Conservation (phyloP, 140 eudicot species). For the Flaveria floridana region DNA sequence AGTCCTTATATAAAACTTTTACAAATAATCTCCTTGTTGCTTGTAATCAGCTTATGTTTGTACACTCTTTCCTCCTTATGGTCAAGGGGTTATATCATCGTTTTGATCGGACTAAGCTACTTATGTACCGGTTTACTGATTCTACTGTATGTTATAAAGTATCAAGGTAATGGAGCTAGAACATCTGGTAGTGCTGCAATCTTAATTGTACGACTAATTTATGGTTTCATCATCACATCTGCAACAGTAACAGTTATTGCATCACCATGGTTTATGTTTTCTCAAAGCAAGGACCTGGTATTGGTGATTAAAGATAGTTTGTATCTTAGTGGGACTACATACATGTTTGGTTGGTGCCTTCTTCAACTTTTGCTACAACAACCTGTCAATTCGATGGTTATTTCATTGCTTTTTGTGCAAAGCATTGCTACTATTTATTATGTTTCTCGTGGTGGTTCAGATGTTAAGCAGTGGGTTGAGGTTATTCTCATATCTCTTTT, state of each 20-base stretch:
- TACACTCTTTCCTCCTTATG: slow-evolving; percentile 39
- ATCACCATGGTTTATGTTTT: slow-evolving; percentile 64
- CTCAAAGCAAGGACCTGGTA: slow-evolving; percentile 22
- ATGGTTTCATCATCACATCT: slow-evolving; percentile 41
- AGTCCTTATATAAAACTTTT: slow-evolving; percentile 35
- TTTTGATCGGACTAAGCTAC: slow-evolving; percentile 39
- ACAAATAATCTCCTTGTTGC: slow-evolving; percentile 55
- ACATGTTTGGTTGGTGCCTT: slow-evolving; percentile 73
- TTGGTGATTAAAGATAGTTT: slow-evolving; percentile 45
- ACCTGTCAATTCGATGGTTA: slow-evolving; percentile 65
- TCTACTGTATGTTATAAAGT: slow-evolving; percentile 42
- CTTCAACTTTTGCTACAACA: slow-evolving; percentile 80
- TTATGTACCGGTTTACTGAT: slow-evolving; percentile 51
- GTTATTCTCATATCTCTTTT: slow-evolving; percentile 38
- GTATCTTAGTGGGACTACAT: slow-evolving; percentile 56
- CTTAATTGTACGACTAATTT: slow-evolving; percentile 49
- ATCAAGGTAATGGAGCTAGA: slow-evolving; percentile 42
- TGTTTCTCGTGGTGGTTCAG: slow-evolving; percentile 38
- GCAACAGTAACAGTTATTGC: slow-evolving; percentile 39
- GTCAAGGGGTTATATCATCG: slow-evolving; percentile 34
- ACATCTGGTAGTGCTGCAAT: slow-evolving; percentile 46
- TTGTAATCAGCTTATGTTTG: slow-evolving; percentile 45
- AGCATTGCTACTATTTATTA: slow-evolving; percentile 46
- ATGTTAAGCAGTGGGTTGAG: slow-evolving; percentile 84
- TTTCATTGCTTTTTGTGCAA: slow-evolving; percentile 64